Conservation (phyloP, 306 rosid genomes). For the Rubus parviflorus region DNA sequence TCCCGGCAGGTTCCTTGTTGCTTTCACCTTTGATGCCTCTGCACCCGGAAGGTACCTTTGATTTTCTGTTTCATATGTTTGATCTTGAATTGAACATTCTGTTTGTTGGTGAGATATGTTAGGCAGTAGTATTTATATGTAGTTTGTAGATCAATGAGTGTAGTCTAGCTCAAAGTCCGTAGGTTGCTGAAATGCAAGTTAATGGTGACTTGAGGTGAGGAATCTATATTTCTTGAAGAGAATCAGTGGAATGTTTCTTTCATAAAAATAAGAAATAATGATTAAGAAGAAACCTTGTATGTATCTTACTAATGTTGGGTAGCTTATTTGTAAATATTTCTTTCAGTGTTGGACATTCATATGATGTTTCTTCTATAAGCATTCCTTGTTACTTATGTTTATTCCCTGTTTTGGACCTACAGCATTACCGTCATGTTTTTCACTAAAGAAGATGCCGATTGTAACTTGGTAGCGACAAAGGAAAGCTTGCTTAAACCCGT, state of each 20-base stretch:
- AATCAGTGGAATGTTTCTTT: neutral
- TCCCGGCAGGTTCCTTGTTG: slow-evolving; percentile 35
- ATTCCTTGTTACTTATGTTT: neutral
- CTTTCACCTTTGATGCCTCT: slow-evolving; percentile 54
- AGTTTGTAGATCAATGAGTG: neutral
- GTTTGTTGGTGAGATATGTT: neutral
- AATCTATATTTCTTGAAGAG: neutral
- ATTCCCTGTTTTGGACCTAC: slow-evolving; percentile 15
- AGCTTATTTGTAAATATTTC: neutral
- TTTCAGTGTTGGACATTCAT: neutral
- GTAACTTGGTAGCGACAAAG: slow-evolving; percentile 35
- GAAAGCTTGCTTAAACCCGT: slow-evolving; percentile 35
- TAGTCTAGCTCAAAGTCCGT: slow-evolving; percentile 2
- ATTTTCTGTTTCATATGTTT: neutral
- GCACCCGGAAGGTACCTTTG: slow-evolving; percentile 38
- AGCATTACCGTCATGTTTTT: slow-evolving; percentile 53
- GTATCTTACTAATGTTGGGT: neutral
- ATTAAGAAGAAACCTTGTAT: neutral
- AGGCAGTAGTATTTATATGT: no score
- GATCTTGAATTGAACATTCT: neutral
- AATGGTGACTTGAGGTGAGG: neutral
- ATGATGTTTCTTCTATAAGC: neutral
- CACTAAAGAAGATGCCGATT: slow-evolving; percentile 39
- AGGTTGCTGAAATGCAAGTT: neutral
- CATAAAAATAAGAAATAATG: neutral